phyloP scores from a whole-genome alignment of 352 stramenopile genomes.

The Phytophthora palmivora region DNA sequence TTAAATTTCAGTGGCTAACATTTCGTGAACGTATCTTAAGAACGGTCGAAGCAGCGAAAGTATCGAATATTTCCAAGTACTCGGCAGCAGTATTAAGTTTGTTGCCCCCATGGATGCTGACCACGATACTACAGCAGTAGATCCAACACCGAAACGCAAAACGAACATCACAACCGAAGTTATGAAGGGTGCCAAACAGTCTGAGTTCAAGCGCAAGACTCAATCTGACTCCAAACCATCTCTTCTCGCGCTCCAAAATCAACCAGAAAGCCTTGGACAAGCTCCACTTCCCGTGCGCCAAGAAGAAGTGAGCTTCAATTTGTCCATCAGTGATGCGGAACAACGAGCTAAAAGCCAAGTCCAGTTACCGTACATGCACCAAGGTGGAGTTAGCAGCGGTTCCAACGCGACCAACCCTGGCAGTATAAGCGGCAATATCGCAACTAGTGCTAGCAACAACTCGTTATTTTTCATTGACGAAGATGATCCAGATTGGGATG shows the following conservation, averaged over 20 bases:
- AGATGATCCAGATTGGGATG: constrained; percentile 80
- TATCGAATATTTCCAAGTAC: constrained; percentile 68
- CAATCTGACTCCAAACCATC: constrained; percentile 4
- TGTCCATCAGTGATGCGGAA: constrained; percentile 68
- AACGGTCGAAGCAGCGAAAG: constrained; percentile 71
- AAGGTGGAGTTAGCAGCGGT: constrained; percentile 24
- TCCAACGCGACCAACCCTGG: background rate
- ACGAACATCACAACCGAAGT: background rate
- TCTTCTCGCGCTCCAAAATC: background rate
- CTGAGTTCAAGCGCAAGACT: constrained; percentile 12
- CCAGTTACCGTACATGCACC: constrained; percentile 78
- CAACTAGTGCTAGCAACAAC: constrained; percentile 26
- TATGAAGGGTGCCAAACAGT: background rate
- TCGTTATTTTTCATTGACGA: constrained; percentile 82
- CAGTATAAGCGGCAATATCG: constrained; percentile 1
- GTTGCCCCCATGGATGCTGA: constrained; percentile 15
- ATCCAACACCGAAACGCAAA: constrained; percentile 6
- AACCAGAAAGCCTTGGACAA: constrained; percentile 8
- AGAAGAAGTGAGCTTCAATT: constrained; percentile 76
- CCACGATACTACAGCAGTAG: background rate
- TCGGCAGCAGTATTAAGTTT: constrained; percentile 37
- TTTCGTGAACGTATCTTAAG: constrained; percentile 30
- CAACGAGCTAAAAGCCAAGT: constrained; percentile 67
- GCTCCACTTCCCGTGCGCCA: constrained; percentile 53
- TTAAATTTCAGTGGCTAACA: constrained; percentile 12